Base-by-base conservation (phyloP, 345 rosid species). In the Melastoma malabathricum region DNA sequence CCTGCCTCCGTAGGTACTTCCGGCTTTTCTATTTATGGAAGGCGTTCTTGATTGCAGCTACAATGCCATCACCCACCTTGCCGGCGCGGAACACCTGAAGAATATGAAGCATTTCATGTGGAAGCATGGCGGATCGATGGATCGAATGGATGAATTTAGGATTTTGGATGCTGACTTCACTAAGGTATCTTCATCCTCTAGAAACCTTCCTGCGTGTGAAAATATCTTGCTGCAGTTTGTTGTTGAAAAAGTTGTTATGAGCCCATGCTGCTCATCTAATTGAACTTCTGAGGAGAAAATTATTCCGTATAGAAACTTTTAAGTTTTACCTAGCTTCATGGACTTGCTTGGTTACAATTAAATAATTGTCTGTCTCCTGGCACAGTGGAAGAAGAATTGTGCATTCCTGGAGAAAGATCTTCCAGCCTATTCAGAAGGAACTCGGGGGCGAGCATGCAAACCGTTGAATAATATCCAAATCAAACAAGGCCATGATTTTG, bases 301-400 rank as follows among this genome's bases (percentile, higher is more conserved):
- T 51, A 15, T 51, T 29, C 38, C 12, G 9, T 51, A n/a, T 51
- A n/a, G 7, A 47, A 1, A 19, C 1, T 13, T 10, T 3, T 19
- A n/a, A n/a, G n/a, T n/a, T 39, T 52, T 3, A 25, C 19, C 41
- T 20, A 13, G 6, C 54, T 51, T 51, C 18, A 1, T 8, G 15
- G 54, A 29, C 38, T 29, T 27, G 43, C 31, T 51, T 51, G 15
- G 54, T 16, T 51, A 15, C 16, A 5, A 12, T 29, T 51, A 15
- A 51, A n/a, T 16, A 19, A 10, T 51, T 17, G 39, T 25, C 63
- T 59, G 44, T 43, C 15, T 34, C n/a, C n/a, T n/a, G n/a, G 55
- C 77, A 64, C 71, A 84, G 95, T 84, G 97, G 97, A 73, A 59
- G 54, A 77, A 54, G 62, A 84, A 73, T 61, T 84, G 98, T 44